These are phyloP conservation scores for Copromyces sp. DNA, from an alignment of 495 filamentous ascomycete genomes.

Conservation along the genomic window DNA sequence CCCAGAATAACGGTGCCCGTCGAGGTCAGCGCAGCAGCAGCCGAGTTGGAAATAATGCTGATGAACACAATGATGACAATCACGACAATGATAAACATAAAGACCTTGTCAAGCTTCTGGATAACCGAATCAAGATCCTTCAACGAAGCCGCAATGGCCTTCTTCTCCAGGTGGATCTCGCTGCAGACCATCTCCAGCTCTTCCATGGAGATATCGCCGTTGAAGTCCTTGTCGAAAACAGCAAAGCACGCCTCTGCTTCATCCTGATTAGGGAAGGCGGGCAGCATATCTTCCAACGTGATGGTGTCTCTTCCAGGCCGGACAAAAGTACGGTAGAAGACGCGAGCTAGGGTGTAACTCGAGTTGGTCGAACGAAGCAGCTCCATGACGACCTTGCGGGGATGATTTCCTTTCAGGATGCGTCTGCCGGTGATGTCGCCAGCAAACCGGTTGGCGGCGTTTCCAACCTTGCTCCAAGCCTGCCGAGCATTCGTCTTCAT, in stretches of 20 bases:
- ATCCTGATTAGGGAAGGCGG: slow-evolving; percentile 73
- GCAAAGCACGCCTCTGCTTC: slow-evolving; percentile 86
- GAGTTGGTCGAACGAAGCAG: slow-evolving; percentile 62
- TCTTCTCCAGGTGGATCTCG: slow-evolving; percentile 89
- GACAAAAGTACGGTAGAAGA: slow-evolving; percentile 86
- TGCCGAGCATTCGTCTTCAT: slow-evolving; percentile 62
- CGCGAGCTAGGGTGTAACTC: slow-evolving; percentile 78
- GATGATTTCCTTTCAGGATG: slow-evolving; percentile 65
- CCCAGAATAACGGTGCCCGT: slow-evolving; percentile 79
- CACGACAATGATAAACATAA: slow-evolving; percentile 74
- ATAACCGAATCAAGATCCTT: slow-evolving; percentile 96
- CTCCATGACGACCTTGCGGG: slow-evolving; percentile 73
- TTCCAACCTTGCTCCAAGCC: slow-evolving; percentile 70
- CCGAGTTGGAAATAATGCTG: slow-evolving; percentile 79
- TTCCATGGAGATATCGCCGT: slow-evolving; percentile 93
- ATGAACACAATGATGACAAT: slow-evolving; percentile 78
- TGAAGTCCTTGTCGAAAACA: slow-evolving; percentile 95
- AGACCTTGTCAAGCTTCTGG: slow-evolving; percentile 77
- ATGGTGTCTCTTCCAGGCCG: slow-evolving; percentile 66
- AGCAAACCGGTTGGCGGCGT: slow-evolving; percentile 80
- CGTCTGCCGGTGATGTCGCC: slow-evolving; percentile 85
- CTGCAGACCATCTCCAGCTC: slow-evolving; percentile 90
- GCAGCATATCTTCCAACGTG: slow-evolving; percentile 61
- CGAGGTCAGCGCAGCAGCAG: slow-evolving; percentile 72
- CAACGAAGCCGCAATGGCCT: slow-evolving; percentile 84